These are phyloP conservation scores for Aspergillus haitiensis DNA, from an alignment of 495 filamentous ascomycete genomes.

Conservation along the genomic window DNA sequence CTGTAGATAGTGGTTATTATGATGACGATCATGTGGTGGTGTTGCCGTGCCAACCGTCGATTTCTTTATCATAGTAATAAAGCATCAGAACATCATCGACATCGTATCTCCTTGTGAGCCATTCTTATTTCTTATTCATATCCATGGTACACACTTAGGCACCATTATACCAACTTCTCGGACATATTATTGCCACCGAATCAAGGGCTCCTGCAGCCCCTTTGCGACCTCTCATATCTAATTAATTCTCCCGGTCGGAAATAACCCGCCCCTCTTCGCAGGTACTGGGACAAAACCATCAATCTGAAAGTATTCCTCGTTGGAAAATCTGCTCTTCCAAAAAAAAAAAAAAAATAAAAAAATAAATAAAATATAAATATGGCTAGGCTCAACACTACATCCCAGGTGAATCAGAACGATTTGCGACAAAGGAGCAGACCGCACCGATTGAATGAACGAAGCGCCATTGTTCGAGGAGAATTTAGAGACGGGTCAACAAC, in stretches of 20 bases:
- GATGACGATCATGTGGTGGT: background rate
- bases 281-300: background rate
- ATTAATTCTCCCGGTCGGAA: too few relatives aligned
- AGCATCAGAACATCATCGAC: too few relatives aligned
- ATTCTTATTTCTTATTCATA: too few relatives aligned
- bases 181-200: background rate
- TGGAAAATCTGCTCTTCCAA: background rate
- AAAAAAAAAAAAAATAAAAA: background rate
- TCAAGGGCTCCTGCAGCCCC: background rate
- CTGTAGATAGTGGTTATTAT: too few relatives aligned
- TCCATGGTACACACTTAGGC: too few relatives aligned
- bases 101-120: too few relatives aligned
- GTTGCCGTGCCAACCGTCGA: slow-evolving; percentile 25
- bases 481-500: slow-evolving; percentile 8
- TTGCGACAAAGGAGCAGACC: slow-evolving; percentile 1
- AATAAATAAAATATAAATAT: slow-evolving; percentile 20
- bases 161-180: background rate
- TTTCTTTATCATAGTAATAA: background rate
- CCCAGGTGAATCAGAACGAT: slow-evolving; percentile 13
- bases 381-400: slow-evolving; percentile 28
- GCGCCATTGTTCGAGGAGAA: slow-evolving; percentile 4
- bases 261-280: background rate
- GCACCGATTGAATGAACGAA: slow-evolving; percentile 6
- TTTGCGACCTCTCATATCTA: slow-evolving; percentile 3
- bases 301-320: background rate